A percentile compares a stretch with the other conserved stretches of the same genome.
Evolutionary conservation across 345 rosid species (phyloP).

Genomic region (Hypericum androsaemum): DNA sequence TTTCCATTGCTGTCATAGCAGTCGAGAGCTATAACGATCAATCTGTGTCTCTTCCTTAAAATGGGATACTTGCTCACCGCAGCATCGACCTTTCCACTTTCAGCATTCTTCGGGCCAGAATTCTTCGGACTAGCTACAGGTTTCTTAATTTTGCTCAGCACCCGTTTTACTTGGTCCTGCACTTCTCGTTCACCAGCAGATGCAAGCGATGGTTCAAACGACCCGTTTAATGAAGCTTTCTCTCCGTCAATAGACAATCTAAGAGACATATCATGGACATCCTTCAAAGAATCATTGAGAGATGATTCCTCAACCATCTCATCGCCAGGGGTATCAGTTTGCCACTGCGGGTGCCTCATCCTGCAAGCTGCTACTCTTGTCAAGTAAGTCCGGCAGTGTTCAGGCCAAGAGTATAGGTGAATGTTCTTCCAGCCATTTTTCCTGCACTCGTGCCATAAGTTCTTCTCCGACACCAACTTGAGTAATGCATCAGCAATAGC

Average conservation of each 20-base stretch:
- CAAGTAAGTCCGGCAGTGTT: conserved; percentile 91
- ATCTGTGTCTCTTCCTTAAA: conserved; percentile 60
- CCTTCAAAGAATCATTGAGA: conserved; percentile 77
- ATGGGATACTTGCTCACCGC: conserved; percentile 58
- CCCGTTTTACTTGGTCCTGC: conserved; percentile 59
- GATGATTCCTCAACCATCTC: conserved; percentile 52
- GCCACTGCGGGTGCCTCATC: conserved; percentile 95
- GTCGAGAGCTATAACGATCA: conserved; percentile 69
- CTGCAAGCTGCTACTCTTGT: conserved; percentile 88
- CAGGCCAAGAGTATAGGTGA: conserved; percentile 96
- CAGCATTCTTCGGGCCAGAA: conserved; percentile 29
- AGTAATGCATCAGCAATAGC: conserved; percentile 81
- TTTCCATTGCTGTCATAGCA: conserved; percentile 57
- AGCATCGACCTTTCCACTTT: conserved; percentile 43
- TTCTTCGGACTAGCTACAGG: conserved; percentile 35
- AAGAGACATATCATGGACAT: conserved; percentile 89
- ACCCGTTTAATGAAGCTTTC: conserved; percentile 44
- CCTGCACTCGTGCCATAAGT: conserved; percentile 75
- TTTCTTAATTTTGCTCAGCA: conserved; percentile 60
- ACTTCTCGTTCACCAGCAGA: conserved; percentile 33
- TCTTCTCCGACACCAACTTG: conserved; percentile 86
- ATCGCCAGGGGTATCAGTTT: conserved; percentile 69
- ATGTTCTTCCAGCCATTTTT: conserved; percentile 94
- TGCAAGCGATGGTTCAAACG: conserved; percentile 34
- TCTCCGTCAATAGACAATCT: conserved; percentile 93